phyloP scores from a whole-genome alignment of 163 green algal genomes.

The Volvox carteri region DNA sequence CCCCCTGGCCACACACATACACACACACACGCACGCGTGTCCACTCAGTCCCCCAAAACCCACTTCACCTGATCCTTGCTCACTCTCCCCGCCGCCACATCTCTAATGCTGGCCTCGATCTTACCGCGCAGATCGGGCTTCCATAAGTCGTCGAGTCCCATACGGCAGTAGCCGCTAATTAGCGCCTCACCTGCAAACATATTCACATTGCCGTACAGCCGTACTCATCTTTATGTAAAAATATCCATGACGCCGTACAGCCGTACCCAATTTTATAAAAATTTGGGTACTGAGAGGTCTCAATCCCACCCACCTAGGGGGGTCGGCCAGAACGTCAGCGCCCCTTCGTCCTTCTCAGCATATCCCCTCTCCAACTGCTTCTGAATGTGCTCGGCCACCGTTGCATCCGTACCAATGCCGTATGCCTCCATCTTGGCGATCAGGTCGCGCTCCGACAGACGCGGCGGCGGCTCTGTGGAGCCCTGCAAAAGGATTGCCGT shows the following conservation, averaged over 20 bases:
- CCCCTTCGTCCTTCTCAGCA: slow-evolving; percentile 72
- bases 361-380: slow-evolving; percentile 88
- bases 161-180: slow-evolving; percentile 86
- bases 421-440: slow-evolving; percentile 95
- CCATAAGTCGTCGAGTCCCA: slow-evolving; percentile 91
- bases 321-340: slow-evolving; percentile 85
- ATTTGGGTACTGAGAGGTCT: no score
- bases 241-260: neutral
- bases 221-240: neutral
- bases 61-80: slow-evolving; percentile 63
- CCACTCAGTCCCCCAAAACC: no score
- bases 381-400: slow-evolving; percentile 96
- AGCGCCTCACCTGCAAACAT: slow-evolving; percentile 78
- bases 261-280: no score
- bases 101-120: slow-evolving; percentile 72
- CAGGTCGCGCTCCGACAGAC: slow-evolving; percentile 92
- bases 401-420: slow-evolving; percentile 98
- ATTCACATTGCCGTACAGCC: neutral
- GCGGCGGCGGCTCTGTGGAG: slow-evolving; percentile 84
- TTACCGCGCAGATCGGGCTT: slow-evolving; percentile 81
- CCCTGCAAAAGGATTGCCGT: no score
- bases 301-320: slow-evolving; percentile 78
- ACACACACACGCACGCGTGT: no score
- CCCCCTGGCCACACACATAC: no score
- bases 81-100: slow-evolving; percentile 62